Percentiles rank a stretch among this genome's conserved stretches.
These are phyloP conservation scores for Colletotrichum coccodes DNA, from an alignment of 2,329 filamentous ascomycete species.

Conservation along the genomic window DNA sequence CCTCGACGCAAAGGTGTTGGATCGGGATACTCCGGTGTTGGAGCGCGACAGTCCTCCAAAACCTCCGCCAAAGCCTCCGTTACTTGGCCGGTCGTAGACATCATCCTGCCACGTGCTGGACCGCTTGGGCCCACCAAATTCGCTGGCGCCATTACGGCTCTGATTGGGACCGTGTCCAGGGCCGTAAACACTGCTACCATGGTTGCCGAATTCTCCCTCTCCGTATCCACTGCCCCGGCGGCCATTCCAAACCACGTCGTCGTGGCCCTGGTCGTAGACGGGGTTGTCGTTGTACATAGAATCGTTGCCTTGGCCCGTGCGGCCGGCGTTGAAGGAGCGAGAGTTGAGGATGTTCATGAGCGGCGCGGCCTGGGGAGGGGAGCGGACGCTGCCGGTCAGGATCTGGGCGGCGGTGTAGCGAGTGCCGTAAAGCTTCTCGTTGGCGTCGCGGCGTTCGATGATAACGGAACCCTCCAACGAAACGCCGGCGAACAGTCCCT, in stretches of 20 bases:
- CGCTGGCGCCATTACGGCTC: constrained; percentile 47
- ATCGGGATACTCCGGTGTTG: constrained; percentile 60
- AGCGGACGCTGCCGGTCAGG: constrained; percentile 79
- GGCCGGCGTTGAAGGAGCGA: constrained; percentile 78
- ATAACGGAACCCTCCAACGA: constrained; percentile 93
- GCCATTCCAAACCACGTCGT: constrained; percentile 87
- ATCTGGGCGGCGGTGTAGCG: constrained; percentile 85
- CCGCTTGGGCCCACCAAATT: constrained; percentile 67
- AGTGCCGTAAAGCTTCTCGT: constrained; percentile 93
- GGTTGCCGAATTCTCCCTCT: constrained; percentile 63
- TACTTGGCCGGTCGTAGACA: constrained; percentile 70
- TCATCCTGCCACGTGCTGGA: constrained; percentile 81
- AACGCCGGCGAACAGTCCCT: constrained; percentile 95
- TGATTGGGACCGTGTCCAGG: constrained; percentile 1
- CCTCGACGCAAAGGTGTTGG: constrained; percentile 61
- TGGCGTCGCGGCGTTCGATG: constrained; percentile 94
- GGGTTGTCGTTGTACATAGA: constrained; percentile 94
- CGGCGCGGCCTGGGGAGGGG: constrained; percentile 84
- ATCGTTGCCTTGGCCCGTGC: constrained; percentile 60
- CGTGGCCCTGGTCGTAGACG: constrained; percentile 84
- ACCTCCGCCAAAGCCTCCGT: constrained; percentile 42
- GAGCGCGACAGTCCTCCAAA: constrained; percentile 53
- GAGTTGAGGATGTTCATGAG: constrained; percentile 88
- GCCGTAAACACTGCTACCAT: constrained; percentile 49
- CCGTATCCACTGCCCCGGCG: constrained; percentile 76